phyloP scores from a whole-genome alignment of 805 yeast genomes.

The Candida vartiovaarae region DNA sequence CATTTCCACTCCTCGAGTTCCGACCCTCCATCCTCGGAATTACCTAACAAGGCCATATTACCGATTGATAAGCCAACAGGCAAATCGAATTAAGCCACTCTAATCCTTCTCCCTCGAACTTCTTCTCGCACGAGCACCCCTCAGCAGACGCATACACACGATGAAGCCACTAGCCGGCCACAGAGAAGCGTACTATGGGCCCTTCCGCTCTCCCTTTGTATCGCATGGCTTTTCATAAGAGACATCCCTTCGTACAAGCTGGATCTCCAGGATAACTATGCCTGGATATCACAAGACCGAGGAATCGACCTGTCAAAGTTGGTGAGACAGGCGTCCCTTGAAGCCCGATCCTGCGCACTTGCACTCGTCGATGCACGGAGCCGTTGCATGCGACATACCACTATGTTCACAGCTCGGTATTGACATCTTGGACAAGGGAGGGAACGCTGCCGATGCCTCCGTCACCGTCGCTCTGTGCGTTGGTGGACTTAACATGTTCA shows the following conservation, averaged over 20 bases:
- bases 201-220: neutral
- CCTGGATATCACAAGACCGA: conserved; percentile 10
- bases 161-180: too few relatives aligned
- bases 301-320: conserved; percentile 35
- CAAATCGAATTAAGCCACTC: too few relatives aligned
- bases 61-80: too few relatives aligned
- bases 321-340: conserved; percentile 28
- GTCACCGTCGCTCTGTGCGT: conserved; percentile 84
- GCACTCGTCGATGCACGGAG: conserved; percentile 16
- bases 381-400: conserved; percentile 25
- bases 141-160: too few relatives aligned
- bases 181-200: too few relatives aligned
- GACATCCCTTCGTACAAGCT: neutral
- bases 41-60: too few relatives aligned
- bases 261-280: neutral
- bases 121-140: too few relatives aligned
- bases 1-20: too few relatives aligned
- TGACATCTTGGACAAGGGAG: conserved; percentile 29
- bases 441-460: conserved; percentile 92
- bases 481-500: conserved; percentile 75
- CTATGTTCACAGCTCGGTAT: conserved; percentile 31
- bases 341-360: conserved; percentile 26
- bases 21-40: too few relatives aligned
- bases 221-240: neutral
- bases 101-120: too few relatives aligned